phyloP scores from a whole-genome alignment of 2,329 filamentous ascomycete species.

The Hymenoscyphus infarciens region DNA sequence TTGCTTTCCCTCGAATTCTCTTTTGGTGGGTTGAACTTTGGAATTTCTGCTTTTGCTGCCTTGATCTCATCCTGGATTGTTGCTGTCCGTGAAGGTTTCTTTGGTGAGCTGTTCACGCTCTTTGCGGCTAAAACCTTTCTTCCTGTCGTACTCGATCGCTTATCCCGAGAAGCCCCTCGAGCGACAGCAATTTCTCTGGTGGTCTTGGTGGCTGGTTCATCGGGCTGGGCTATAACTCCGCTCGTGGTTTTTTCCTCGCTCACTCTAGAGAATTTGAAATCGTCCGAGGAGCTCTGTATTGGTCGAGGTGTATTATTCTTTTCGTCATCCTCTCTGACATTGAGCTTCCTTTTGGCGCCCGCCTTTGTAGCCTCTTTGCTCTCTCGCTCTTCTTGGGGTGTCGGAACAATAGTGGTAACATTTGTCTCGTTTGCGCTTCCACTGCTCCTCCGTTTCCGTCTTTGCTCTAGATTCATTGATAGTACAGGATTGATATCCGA shows the following conservation, averaged over 20 bases:
- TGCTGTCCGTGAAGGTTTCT: conserved; percentile 43
- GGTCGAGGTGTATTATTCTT: conserved; percentile 36
- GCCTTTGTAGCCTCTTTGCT: conserved; percentile 39
- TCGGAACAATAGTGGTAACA: conserved; percentile 14
- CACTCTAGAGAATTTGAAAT: conserved; percentile 30
- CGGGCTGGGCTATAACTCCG: conserved; percentile 15
- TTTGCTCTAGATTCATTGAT: conserved; percentile 35
- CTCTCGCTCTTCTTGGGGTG: conserved; percentile 17
- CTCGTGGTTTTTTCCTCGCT: conserved; percentile 28
- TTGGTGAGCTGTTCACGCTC: conserved; percentile 55
- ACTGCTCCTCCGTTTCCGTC: conserved; percentile 35
- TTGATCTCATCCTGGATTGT: conserved; percentile 38
- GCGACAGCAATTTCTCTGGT: conserved; percentile 28
- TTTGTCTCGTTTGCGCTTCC: conserved; percentile 20
- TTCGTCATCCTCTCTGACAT: conserved; percentile 52
- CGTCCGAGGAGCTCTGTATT: conserved; percentile 26
- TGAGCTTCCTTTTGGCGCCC: conserved; percentile 57
- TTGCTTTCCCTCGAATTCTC: conserved; percentile 22
- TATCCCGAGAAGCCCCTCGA: conserved; percentile 27
- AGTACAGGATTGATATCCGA: conserved; percentile 25
- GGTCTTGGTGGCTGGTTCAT: conserved; percentile 20
- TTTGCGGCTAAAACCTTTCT: conserved; percentile 43
- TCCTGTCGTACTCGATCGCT: conserved; percentile 14
- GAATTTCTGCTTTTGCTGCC: conserved; percentile 39
- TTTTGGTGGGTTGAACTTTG: conserved; percentile 22